Evolutionary conservation across 2,329 filamentous ascomycete species (phyloP).

Genomic region (Botryotinia globosa): DNA sequence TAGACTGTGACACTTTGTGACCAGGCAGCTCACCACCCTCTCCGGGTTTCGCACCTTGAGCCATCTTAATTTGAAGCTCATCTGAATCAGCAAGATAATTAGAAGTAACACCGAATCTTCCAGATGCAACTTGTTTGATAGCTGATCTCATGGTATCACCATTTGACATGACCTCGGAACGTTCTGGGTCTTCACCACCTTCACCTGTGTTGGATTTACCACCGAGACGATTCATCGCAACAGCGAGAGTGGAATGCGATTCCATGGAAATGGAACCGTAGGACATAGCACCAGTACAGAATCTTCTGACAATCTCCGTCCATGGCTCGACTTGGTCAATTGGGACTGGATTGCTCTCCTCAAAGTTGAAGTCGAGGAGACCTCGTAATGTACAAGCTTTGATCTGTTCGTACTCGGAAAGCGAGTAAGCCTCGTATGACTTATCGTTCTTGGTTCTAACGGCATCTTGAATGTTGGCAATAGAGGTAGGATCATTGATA

Average conservation of each 20-base stretch:
- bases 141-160: slow-evolving; percentile 96
- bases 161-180: slow-evolving; percentile 80
- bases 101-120: slow-evolving; percentile 92
- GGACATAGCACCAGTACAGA: slow-evolving; percentile 97
- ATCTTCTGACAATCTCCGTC: slow-evolving; percentile 95
- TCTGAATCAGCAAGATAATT: slow-evolving; percentile 93
- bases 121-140: slow-evolving; percentile 96
- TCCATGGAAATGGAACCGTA: slow-evolving; percentile 99
- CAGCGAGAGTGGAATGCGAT: slow-evolving; percentile 89
- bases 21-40: slow-evolving; percentile 96
- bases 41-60: slow-evolving; percentile 94
- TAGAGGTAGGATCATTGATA: slow-evolving; percentile 90
- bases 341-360: slow-evolving; percentile 77
- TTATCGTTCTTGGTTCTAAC: slow-evolving; percentile 97
- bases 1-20: slow-evolving; percentile 93
- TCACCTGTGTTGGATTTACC: slow-evolving; percentile 98
- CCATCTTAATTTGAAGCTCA: slow-evolving; percentile 99
- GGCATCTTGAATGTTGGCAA: slow-evolving; percentile 95
- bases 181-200: slow-evolving; percentile 92
- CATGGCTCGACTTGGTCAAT: slow-evolving; percentile 97
- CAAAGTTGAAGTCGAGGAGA: slow-evolving; percentile 93
- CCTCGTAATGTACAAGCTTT: slow-evolving; percentile 94
- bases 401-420: slow-evolving; percentile 91
- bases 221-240: slow-evolving; percentile 94
- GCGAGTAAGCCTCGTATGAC: slow-evolving; percentile 94